Percentiles rank a stretch among this genome's conserved stretches.
Evolutionary conservation across 1,139 yeast species (phyloP).

Genomic region (Sugiyamaella paludigena): DNA sequence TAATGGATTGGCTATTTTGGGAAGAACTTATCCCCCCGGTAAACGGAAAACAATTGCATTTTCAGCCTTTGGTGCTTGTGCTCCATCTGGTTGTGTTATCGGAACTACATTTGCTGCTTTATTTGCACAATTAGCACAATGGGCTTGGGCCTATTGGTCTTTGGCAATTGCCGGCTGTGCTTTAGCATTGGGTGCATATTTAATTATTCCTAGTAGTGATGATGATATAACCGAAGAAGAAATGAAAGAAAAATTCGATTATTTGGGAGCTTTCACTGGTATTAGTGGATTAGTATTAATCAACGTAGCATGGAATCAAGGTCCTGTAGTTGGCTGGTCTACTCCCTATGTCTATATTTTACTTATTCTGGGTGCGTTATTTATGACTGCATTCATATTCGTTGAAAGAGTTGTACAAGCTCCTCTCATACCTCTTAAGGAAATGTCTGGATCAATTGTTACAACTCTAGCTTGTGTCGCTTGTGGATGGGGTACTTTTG

Average conservation of each 20-base stretch:
- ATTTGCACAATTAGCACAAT: conserved; percentile 43
- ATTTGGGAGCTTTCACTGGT: conserved; percentile 47
- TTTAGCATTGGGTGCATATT: conserved; percentile 38
- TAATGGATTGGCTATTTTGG: conserved; percentile 55
- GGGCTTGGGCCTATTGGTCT: conserved; percentile 59
- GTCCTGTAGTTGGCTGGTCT: conserved; percentile 59
- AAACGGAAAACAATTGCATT: conserved; percentile 31
- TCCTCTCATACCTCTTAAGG: conserved; percentile 50
- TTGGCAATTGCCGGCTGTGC: conserved; percentile 41
- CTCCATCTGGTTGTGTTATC: conserved; percentile 45
- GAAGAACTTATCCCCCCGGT: conserved; percentile 50
- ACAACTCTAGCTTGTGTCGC: conserved; percentile 50
- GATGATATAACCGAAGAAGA: conserved; percentile 49
- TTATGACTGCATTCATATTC: conserved; percentile 40
- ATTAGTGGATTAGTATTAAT: conserved; percentile 49
- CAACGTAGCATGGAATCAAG: conserved; percentile 60
- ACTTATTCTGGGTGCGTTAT: conserved; percentile 48
- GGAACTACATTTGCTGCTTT: conserved; percentile 51
- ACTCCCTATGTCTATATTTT: conserved; percentile 49
- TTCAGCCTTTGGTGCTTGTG: conserved; percentile 39
- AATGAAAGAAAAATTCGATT: conserved; percentile 46
- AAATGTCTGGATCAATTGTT: conserved; percentile 44
- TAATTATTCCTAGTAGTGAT: conserved; percentile 53
- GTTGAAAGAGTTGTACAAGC: conserved; percentile 40
- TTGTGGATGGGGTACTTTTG: conserved; percentile 62